Base-by-base conservation (phyloP, 805 yeast genomes). In the Candida methanosorbosa region DNA sequence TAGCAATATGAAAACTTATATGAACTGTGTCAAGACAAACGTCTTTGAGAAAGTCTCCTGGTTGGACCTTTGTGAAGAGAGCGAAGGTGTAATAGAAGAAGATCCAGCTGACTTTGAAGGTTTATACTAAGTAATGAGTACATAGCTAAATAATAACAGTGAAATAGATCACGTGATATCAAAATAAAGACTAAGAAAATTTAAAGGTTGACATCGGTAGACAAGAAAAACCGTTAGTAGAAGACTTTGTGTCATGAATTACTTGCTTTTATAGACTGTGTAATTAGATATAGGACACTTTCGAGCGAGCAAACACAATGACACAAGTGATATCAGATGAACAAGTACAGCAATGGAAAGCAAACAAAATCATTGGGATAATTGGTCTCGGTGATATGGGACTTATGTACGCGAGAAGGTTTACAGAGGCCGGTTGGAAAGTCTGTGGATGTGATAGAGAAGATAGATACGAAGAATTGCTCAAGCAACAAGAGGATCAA, bases 361-460 rank as follows among this genome's bases (percentile, higher is more conserved):
- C 36, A 12, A 42, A 63, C 16, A 81, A 80, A 52, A 66, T 65
- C 16, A 72, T 92, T 30, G 98, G 98, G 2, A 82, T 92, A 43
- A 88, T 92, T 39, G 98, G 98, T 3, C 70, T 90, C 24, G 98
- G 98, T 21, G 97, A 90, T 56, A 92, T 92, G 98, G 98, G 98
- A 7, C 62, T 74, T 25, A 60, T 92, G 48, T 92, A 92, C 51
- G 97, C 97, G 37, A 65, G 69, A 16, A 61, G 80, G 35, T 79
- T 92, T 48, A 66, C 84, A 20, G 68, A 70, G 34, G 88, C 86
- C 2, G 97, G 97, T 2, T 86, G 95, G 95, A 70, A 54, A 46
- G 95, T 87, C 2, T 77, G 82, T 33, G 95, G 94, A 4, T 85
- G 95, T 55, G 97, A 88, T 50, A 63, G 81, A 37, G 92, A 81